phyloP scores from a whole-genome alignment of 148 eudicot species.

The Diospyros kaki region DNA sequence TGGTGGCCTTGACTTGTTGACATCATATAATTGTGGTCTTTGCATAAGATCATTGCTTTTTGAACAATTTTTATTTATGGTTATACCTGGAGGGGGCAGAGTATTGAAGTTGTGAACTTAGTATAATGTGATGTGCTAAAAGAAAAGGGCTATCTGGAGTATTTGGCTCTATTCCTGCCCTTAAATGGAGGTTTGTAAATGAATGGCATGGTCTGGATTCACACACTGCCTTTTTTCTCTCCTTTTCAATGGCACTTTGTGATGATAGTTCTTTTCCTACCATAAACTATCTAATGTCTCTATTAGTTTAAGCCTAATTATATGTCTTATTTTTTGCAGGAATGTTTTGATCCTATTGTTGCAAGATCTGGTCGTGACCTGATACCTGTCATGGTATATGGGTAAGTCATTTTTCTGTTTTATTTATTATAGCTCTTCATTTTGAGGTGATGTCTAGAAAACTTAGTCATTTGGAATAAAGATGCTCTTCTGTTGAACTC shows the following conservation, averaged over 20 bases:
- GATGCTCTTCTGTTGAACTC: no score
- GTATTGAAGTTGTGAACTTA: not conserved
- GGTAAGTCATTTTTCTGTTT: slow-evolving; percentile 39
- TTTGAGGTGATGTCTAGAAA: no score
- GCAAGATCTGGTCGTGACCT: slow-evolving; percentile 82
- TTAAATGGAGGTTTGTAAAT: not conserved
- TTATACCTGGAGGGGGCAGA: not conserved
- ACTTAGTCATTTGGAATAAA: no score
- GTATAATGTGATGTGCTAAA: not conserved
- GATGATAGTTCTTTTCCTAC: no score
- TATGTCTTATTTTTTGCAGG: slow-evolving; percentile 41
- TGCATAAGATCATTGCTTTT: slow-evolving; percentile 3
- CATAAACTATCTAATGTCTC: not conserved
- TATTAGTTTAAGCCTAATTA: not conserved
- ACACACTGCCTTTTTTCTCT: not conserved
- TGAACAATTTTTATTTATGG: not conserved
- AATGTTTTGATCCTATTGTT: slow-evolving; percentile 88
- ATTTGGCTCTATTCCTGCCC: not conserved
- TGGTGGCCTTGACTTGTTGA: not conserved
- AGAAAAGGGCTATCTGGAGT: not conserved
- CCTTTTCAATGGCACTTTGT: no score
- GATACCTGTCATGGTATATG: slow-evolving; percentile 96
- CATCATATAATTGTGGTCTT: not conserved
- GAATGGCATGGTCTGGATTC: not conserved
- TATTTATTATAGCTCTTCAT: no score